Base-by-base conservation (phyloP, 192 early-diverging fungal species). In the Gonapodya prolifera region DNA sequence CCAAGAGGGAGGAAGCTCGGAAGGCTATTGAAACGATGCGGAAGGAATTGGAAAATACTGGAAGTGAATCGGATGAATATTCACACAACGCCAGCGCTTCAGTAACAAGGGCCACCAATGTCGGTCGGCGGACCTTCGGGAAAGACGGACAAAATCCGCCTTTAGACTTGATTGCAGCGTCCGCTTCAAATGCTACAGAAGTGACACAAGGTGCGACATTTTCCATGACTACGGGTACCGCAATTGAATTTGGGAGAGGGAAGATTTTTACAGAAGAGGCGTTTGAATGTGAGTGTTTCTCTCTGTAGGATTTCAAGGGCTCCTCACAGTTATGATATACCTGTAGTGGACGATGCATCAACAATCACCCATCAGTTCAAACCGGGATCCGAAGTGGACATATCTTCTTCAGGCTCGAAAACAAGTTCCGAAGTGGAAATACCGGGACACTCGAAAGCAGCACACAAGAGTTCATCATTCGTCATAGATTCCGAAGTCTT, bases 11-110 rank as follows among this genome's bases (percentile, higher is more conserved):
- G 30, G 18, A 16, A 13, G 78, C 79, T 0, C 34, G 35, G 17
- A 31, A 71, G 75, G 33, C 71, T 34, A 34, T 80, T 82, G 45
- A 32, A 16, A 30, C 80, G 23, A 75, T 80, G 81, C 78, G 33
- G 23, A 69, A n/a, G 8, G 76, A 77, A 31, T 35, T 79, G 35
- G 80, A 81, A 30, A 36, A 69, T 34, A 35, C 23, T 17, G 30
- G 2, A 33, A 16, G 34, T 33, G 35, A 34, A 36, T 80, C 34
- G 29, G 80, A 81, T 34, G 28, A 8, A 31, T 31, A 76, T 16
- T 30, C 35, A 31, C 8, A 2, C 0, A 17, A 35, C 1, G 35
- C 32, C 2, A 28, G 75, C 1, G 77, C 31, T 31, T 30, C 17
- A 1, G 34, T 18, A 33, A 29, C 69, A 0, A 45, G 33, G 30